These are phyloP conservation scores for Pittosporum tobira DNA, from an alignment of 129 eudicot genomes.

Conservation along the genomic window DNA sequence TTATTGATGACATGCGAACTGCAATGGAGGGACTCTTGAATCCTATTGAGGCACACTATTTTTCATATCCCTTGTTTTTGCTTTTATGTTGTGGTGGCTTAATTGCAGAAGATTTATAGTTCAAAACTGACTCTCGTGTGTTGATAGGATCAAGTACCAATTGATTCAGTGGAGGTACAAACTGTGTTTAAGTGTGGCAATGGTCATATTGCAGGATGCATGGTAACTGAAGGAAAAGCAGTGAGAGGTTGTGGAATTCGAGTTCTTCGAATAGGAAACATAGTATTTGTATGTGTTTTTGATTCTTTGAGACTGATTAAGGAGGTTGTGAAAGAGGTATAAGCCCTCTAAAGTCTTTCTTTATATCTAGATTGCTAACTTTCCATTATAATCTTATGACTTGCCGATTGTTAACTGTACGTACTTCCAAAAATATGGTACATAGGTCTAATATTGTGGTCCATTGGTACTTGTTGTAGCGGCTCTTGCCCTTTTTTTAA, in stretches of 20 bases:
- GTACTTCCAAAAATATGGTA: neutral
- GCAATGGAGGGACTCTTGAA: slow-evolving; percentile 97
- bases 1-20: slow-evolving; percentile 81
- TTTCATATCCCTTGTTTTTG: neutral
- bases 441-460: too few relatives aligned
- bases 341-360: neutral
- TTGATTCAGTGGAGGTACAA: slow-evolving; percentile 74
- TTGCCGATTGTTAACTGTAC: neutral
- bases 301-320: slow-evolving; percentile 80
- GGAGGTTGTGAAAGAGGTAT: slow-evolving; percentile 66
- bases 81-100: neutral
- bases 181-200: slow-evolving; percentile 83
- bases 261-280: slow-evolving; percentile 58
- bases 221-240: slow-evolving; percentile 84
- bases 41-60: slow-evolving; percentile 91
- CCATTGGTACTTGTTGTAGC: too few relatives aligned
- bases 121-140: slow-evolving; percentile 7
- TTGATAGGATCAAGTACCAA: slow-evolving; percentile 74
- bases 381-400: neutral
- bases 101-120: neutral
- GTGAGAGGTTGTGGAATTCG: slow-evolving; percentile 74
- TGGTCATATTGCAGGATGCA: slow-evolving; percentile 88
- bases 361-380: neutral
- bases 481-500: too few relatives aligned
- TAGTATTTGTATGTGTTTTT: slow-evolving; percentile 50